Evolutionary conservation across 176 grass and related monocot genomes (phyloP).

Genomic region (Aegilops speltoides): DNA sequence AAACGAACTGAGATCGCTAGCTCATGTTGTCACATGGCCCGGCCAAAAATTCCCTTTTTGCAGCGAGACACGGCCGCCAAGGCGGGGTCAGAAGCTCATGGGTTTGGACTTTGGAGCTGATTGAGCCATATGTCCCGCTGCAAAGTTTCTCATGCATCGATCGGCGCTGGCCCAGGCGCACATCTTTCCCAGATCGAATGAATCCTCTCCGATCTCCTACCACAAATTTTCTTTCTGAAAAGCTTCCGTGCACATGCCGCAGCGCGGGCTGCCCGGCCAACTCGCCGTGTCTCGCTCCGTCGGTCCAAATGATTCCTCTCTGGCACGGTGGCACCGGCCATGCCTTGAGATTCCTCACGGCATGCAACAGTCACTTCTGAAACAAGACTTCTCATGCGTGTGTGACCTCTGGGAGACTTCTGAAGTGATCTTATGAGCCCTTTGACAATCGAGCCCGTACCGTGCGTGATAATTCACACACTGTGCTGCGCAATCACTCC

Average conservation of each 20-base stretch:
- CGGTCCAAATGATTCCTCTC: conserved; percentile 14
- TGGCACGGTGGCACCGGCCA: conserved; percentile 24
- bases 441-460: conserved; percentile 26
- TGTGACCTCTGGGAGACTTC: background rate
- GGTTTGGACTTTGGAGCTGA: conserved; percentile 3
- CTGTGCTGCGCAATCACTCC: background rate
- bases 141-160: conserved; percentile 20
- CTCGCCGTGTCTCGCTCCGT: conserved; percentile 30
- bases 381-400: background rate
- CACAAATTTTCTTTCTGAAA: background rate
- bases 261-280: conserved; percentile 3
- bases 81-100: conserved; percentile 13
- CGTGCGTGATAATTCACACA: conserved; percentile 13
- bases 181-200: background rate
- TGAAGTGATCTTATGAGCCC: conserved; percentile 20
- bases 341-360: conserved; percentile 13
- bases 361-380: background rate
- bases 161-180: conserved; percentile 17
- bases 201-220: conserved; percentile 4
- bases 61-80: background rate
- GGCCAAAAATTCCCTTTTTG: background rate
- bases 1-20: too few relatives aligned
- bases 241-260: conserved; percentile 37
- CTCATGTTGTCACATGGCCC: background rate
- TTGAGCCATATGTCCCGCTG: conserved; percentile 45